phyloP scores from a whole-genome alignment of 345 rosid genomes.

The Toxicodendron radicans region DNA sequence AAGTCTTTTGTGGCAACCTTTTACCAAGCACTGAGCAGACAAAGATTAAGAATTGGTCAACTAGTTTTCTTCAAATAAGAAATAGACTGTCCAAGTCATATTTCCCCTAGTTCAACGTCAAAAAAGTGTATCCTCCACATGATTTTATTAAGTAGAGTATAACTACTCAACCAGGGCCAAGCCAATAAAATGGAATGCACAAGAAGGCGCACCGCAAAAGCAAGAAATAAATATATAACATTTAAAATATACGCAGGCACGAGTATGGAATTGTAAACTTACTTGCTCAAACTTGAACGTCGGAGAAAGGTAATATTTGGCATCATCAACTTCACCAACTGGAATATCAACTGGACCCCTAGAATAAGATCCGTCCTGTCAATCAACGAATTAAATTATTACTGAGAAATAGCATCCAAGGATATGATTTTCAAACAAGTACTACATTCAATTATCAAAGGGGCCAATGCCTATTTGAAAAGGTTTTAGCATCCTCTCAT shows the following conservation, averaged over 20 bases:
- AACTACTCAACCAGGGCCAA: background rate
- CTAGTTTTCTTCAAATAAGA: background rate
- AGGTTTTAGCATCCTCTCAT: background rate
- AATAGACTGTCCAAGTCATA: background rate
- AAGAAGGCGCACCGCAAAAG: background rate
- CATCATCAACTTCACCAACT: conserved; percentile 58
- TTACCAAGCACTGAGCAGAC: conserved; percentile 72
- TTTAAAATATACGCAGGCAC: background rate
- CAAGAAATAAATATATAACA: background rate
- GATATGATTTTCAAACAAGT: background rate
- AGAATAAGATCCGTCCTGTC: conserved; percentile 91
- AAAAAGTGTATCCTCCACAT: background rate
- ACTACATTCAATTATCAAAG: background rate
- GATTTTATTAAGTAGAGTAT: background rate
- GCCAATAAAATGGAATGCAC: background rate
- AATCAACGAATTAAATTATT: background rate
- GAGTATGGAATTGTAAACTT: conserved; percentile 23
- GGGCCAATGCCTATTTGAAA: background rate
- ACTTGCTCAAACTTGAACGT: conserved; percentile 90
- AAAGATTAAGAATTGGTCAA: conserved; percentile 9
- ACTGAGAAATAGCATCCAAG: background rate
- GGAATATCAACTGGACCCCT: conserved; percentile 84
- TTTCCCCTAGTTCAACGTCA: background rate
- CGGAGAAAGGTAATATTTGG: conserved; percentile 64
- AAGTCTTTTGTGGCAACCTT: conserved; percentile 95